A percentile compares a stretch with the other conserved stretches of the same genome.
phyloP scores from a whole-genome alignment of 2,329 filamentous ascomycete genomes.

The Aspergillus ustus region DNA sequence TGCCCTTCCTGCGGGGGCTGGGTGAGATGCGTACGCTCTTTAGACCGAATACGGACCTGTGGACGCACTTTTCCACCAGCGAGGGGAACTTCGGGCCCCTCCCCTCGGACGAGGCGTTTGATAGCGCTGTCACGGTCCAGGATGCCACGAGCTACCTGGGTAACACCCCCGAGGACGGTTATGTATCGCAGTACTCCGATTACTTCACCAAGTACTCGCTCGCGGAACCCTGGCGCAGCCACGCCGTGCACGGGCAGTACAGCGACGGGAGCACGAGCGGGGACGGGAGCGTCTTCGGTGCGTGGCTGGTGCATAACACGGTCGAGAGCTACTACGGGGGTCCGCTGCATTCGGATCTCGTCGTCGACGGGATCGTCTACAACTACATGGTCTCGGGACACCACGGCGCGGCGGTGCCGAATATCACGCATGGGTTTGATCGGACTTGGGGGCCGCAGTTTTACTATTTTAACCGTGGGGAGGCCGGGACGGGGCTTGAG shows the following conservation, averaged over 20 bases:
- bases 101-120: conserved; percentile 42
- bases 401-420: conserved; percentile 65
- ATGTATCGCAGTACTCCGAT: conserved; percentile 60
- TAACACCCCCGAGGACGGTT: conserved; percentile 59
- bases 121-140: conserved; percentile 58
- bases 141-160: conserved; percentile 68
- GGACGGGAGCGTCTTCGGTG: conserved; percentile 59
- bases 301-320: conserved; percentile 68
- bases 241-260: conserved; percentile 61
- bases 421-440: conserved; percentile 68
- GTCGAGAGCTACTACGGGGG: conserved; percentile 49
- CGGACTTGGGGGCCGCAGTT: conserved; percentile 68
- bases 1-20: conserved; percentile 60
- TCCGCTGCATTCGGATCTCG: conserved; percentile 65
- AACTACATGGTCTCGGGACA: conserved; percentile 69
- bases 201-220: conserved; percentile 73
- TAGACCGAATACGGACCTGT: conserved; percentile 62
- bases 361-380: conserved; percentile 68
- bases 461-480: conserved; percentile 65
- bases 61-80: conserved; percentile 66
- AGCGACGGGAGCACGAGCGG: conserved; percentile 56
- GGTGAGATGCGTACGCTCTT: conserved; percentile 67
- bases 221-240: conserved; percentile 61
- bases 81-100: conserved; percentile 60
- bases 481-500: conserved; percentile 47